Evolutionary conservation across 2,329 filamentous ascomycete species (phyloP).

Genomic region (Didymosphaeria variabile): DNA sequence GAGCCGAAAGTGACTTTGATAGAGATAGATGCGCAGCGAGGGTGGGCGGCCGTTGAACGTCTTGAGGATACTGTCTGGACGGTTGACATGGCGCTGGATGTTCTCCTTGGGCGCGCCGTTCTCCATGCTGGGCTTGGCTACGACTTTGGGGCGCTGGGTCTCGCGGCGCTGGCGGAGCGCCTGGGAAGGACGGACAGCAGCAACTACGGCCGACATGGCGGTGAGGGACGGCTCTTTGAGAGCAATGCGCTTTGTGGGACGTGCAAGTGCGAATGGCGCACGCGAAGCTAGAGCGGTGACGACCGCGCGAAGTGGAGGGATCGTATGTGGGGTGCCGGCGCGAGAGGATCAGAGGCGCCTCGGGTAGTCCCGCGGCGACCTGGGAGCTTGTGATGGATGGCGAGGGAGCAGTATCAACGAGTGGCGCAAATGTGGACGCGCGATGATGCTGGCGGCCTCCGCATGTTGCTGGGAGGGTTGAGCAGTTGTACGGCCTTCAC

Average conservation of each 20-base stretch:
- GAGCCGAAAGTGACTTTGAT: constrained; percentile 80
- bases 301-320: constrained; percentile 1
- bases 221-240: not conserved
- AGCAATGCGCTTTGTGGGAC: not conserved
- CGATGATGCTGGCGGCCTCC: constrained; percentile 5
- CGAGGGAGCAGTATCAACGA: not conserved
- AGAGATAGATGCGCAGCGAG: constrained; percentile 85
- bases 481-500: not conserved
- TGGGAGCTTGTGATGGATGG: not conserved
- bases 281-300: constrained; percentile 7
- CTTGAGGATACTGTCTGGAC: constrained; percentile 79
- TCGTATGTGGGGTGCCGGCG: constrained; percentile 13
- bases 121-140: constrained; percentile 40
- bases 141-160: constrained; percentile 51
- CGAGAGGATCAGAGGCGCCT: constrained; percentile 7
- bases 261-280: constrained; percentile 1
- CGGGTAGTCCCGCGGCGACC: not conserved
- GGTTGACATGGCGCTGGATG: constrained; percentile 65
- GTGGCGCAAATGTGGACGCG: constrained; percentile 1
- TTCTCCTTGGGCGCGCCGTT: constrained; percentile 40
- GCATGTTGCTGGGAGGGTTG: not conserved
- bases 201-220: constrained; percentile 46
- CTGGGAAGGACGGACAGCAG: constrained; percentile 48
- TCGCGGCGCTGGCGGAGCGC: constrained; percentile 55
- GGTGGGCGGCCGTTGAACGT: constrained; percentile 78